A percentile compares a stretch with the other conserved stretches of the same genome.
These are phyloP conservation scores for Kwoniella heveanensis DNA, from an alignment of 768 basidiomycete genomes.

Conservation along the genomic window DNA sequence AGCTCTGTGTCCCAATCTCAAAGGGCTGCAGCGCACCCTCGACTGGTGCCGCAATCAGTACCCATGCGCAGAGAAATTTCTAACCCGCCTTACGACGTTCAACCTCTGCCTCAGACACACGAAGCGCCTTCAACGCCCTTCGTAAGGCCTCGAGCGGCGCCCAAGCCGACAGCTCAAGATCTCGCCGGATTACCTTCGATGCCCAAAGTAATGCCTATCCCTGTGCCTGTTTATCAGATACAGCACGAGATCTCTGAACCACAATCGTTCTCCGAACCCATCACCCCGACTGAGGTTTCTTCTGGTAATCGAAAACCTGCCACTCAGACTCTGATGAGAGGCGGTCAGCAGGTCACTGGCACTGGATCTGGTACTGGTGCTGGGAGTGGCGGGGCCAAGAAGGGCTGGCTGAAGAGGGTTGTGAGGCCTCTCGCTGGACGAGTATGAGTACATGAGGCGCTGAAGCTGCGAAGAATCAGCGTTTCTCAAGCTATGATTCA, in stretches of 20 bases:
- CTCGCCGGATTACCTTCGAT: background rate
- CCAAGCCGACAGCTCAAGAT: slow-evolving; percentile 2
- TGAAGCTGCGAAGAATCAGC: too few relatives aligned
- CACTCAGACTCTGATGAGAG: too few relatives aligned
- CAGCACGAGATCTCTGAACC: slow-evolving; percentile 8
- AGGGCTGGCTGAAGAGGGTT: slow-evolving; percentile 41
- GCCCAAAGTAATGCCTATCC: background rate
- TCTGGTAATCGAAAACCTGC: background rate
- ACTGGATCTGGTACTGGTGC: too few relatives aligned
- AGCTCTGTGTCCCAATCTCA: background rate
- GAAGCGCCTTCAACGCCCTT: slow-evolving; percentile 38
- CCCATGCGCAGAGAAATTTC: background rate
- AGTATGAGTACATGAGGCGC: slow-evolving; percentile 1
- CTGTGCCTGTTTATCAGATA: slow-evolving; percentile 1
- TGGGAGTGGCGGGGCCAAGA: slow-evolving; percentile 9
- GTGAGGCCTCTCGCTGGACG: slow-evolving; percentile 16
- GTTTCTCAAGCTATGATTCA: too few relatives aligned
- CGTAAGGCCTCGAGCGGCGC: slow-evolving; percentile 35
- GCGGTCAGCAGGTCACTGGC: background rate
- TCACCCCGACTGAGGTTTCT: slow-evolving; percentile 25
- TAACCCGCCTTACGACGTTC: background rate
- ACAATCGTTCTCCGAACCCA: slow-evolving; percentile 39
- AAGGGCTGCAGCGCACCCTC: slow-evolving; percentile 1
- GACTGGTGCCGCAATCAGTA: background rate
- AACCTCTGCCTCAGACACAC: background rate